Base-by-base conservation (phyloP, 75 land plant genomes). In the Cryptomeria japonica region DNA sequence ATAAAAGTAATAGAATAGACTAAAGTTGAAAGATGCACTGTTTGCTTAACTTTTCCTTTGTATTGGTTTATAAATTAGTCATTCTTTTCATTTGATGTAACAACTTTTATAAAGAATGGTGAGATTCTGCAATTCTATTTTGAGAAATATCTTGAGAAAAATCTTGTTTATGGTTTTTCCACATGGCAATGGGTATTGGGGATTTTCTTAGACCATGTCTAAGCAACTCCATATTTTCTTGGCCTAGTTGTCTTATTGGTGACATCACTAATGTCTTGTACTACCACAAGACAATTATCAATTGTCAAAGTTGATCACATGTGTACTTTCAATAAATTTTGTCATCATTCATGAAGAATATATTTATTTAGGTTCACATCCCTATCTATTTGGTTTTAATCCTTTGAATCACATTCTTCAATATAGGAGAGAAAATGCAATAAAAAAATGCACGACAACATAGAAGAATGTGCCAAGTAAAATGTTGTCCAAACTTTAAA, bases 201-300 rank as follows among this genome's bases (percentile, higher is more conserved):
- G 1, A 90, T 95, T 68, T 94, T 97, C 34, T 93, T 96, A 34
- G 99, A 98, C 53, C 99, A 95, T 89, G 94, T 98, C 91, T 98
- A 89, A 87, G 88, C 98, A 9, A 94, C 99, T 38, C 96, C 98
- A 4, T 88, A 95, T 86, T 98, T 95, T 88, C 90, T 98, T 16
- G 98, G 95, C 42, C 87, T 93, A 78, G 37, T 93, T 88, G 90
- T 86, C 80, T 91, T 96, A 14, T 89, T 98, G 55, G 99, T 92
- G 0, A 90, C 89, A 32, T 98, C 99, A 25, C 94, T 98, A n/a
- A 94, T 96, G 96, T 96, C 99, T 28, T 98, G 99, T 82, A 95
- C 99, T 37, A 94, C 96, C 85, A 96, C 98, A 42, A 94, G 94
- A 10, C 99, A 98, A 91, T 89, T 96, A 6, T 98, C 99, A 64